These are phyloP conservation scores for Pseudonectria foliicola DNA, from an alignment of 2,329 filamentous ascomycete genomes.

Conservation along the genomic window DNA sequence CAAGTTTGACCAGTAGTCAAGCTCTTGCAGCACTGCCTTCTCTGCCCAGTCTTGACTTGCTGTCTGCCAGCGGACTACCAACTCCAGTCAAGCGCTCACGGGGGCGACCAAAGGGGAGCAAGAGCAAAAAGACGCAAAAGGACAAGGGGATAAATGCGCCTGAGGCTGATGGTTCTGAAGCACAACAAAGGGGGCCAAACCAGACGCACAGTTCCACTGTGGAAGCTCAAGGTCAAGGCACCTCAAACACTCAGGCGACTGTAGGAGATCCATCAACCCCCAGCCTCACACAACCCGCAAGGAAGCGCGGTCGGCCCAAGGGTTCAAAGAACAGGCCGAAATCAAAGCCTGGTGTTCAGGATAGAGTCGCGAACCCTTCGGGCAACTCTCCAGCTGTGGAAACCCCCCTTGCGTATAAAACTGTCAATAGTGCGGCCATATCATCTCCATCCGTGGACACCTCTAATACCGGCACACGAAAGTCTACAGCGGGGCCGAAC, in stretches of 20 bases:
- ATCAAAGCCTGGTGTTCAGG: constrained; percentile 8
- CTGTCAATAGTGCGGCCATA: constrained; percentile 1
- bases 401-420: constrained; percentile 13
- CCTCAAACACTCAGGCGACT: constrained; percentile 5
- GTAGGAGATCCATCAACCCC: constrained; percentile 7
- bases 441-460: not conserved
- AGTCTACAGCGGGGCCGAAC: not conserved
- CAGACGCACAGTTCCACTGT: constrained; percentile 1
- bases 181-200: constrained; percentile 1
- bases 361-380: not conserved
- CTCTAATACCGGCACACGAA: not conserved
- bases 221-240: constrained; percentile 4
- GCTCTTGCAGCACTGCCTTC: not conserved
- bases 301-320: constrained; percentile 35
- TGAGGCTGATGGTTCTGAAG: constrained; percentile 1
- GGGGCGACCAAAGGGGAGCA: constrained; percentile 51
- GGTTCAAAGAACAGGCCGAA: constrained; percentile 39
- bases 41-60: constrained; percentile 3
- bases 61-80: constrained; percentile 5
- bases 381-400: constrained; percentile 1
- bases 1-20: constrained; percentile 28
- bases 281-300: constrained; percentile 14
- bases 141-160: constrained; percentile 47
- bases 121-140: constrained; percentile 30
- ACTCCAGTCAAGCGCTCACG: constrained; percentile 35